phyloP scores from a whole-genome alignment of 176 grass and related monocot species.

The Raddia guianensis region DNA sequence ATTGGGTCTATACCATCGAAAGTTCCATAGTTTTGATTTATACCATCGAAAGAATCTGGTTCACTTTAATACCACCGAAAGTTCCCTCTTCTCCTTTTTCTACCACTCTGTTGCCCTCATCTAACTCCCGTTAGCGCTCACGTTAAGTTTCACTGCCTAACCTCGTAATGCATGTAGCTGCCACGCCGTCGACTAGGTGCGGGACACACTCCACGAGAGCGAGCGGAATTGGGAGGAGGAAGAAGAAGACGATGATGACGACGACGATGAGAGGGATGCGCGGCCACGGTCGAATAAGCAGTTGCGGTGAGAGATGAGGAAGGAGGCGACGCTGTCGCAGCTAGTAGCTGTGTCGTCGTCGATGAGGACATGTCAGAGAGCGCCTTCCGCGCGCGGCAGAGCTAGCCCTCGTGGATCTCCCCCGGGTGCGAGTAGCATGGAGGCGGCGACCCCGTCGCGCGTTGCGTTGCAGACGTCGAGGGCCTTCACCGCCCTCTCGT shows the following conservation, averaged over 20 bases:
- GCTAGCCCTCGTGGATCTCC: constrained; percentile 62
- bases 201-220: constrained; percentile 96
- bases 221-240: constrained; percentile 78
- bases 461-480: constrained; percentile 96
- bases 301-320: constrained; percentile 76
- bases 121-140: no score
- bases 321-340: constrained; percentile 38
- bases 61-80: no score
- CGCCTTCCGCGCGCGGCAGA: constrained; percentile 75
- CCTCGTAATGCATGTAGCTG: constrained; percentile 60
- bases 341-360: constrained; percentile 67
- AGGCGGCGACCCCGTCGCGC: constrained; percentile 68
- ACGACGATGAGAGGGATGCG: constrained; percentile 36
- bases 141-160: no score
- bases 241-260: not conserved
- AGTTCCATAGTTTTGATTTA: no score
- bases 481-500: constrained; percentile 83
- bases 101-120: no score
- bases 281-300: constrained; percentile 81
- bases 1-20: no score
- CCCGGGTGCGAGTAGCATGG: constrained; percentile 47
- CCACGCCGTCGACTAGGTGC: constrained; percentile 79
- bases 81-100: no score
- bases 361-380: constrained; percentile 81
- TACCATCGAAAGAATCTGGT: no score